A percentile compares a stretch with the other conserved stretches of the same genome.
phyloP scores from a whole-genome alignment of 208 protist species.

The Giardia duodenalis region DNA sequence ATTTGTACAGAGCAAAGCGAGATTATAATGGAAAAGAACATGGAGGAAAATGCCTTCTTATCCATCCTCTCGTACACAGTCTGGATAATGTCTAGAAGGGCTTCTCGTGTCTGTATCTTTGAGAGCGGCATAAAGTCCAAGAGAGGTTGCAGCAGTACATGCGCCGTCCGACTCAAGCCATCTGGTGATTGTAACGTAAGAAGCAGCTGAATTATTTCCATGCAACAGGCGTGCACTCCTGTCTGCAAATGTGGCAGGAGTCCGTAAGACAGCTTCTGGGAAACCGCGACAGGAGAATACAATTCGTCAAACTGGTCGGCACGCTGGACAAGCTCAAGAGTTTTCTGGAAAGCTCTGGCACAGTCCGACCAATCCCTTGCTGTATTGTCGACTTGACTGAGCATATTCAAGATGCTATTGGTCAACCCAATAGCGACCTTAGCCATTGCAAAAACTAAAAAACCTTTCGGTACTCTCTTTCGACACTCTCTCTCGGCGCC shows the following conservation, averaged over 20 bases:
- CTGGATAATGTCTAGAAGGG: not conserved
- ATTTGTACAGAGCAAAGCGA: too few species aligned
- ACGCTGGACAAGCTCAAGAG: not conserved
- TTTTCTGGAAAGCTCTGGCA: not conserved
- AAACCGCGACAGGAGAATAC: not conserved
- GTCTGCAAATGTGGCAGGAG: not conserved
- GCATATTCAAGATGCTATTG: too few species aligned
- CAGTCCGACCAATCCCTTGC: not conserved
- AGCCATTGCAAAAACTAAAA: too few species aligned
- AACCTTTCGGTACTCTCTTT: too few species aligned
- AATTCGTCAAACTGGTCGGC: not conserved
- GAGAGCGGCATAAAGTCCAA: not conserved
- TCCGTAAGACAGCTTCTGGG: not conserved
- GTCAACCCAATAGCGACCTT: too few species aligned
- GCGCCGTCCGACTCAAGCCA: not conserved
- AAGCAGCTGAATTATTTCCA: not conserved
- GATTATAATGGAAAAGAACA: too few species aligned
- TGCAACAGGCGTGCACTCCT: not conserved
- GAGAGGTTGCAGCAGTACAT: not conserved
- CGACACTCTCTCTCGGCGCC: too few species aligned
- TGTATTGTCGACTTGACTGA: too few species aligned
- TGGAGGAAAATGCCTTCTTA: too few species aligned
- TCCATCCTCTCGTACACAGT: not conserved
- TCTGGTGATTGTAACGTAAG: not conserved
- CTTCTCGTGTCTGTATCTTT: not conserved